These are phyloP conservation scores for Peronospora belbahrii DNA, from an alignment of 352 stramenopile genomes.

Conservation along the genomic window DNA sequence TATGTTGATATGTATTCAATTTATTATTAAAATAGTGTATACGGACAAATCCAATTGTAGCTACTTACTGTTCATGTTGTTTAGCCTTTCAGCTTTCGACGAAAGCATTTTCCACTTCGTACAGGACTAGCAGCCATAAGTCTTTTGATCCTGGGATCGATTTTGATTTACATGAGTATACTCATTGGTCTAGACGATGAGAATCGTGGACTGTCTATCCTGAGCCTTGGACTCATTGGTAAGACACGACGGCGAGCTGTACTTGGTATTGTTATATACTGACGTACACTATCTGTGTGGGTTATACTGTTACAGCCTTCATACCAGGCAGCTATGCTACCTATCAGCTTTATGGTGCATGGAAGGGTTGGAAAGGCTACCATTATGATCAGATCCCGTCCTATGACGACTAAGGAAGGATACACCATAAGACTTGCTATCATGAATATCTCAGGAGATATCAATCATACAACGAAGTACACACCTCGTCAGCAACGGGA, in stretches of 20 bases:
- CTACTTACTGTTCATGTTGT: neutral
- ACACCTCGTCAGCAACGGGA: too few species aligned
- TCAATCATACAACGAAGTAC: too few species aligned
- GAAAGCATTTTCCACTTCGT: slow-evolving; percentile 59
- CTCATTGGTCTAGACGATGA: slow-evolving; percentile 69
- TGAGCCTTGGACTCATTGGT: slow-evolving; percentile 79
- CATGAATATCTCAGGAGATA: too few species aligned
- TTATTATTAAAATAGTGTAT: too few species aligned
- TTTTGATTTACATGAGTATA: slow-evolving; percentile 73
- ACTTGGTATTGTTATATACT: neutral
- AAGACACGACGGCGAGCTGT: neutral
- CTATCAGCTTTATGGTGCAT: slow-evolving; percentile 71
- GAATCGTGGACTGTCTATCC: slow-evolving; percentile 60
- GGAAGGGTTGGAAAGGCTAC: slow-evolving; percentile 81
- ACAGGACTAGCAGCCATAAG: slow-evolving; percentile 61
- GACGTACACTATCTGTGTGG: neutral
- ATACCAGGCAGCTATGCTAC: slow-evolving; percentile 77
- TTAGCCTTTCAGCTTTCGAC: slow-evolving; percentile 32
- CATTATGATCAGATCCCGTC: slow-evolving; percentile 78
- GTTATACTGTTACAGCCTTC: slow-evolving; percentile 38
- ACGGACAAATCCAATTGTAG: too few species aligned
- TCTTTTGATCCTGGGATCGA: slow-evolving; percentile 63
- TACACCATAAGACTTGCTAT: too few species aligned
- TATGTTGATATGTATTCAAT: too few species aligned
- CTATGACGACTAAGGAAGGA: slow-evolving; percentile 69